A percentile compares a stretch with the other conserved stretches of the same genome.
Conservation (phyloP, 1,284 basidiomycete species). For the Mycena sp. region DNA sequence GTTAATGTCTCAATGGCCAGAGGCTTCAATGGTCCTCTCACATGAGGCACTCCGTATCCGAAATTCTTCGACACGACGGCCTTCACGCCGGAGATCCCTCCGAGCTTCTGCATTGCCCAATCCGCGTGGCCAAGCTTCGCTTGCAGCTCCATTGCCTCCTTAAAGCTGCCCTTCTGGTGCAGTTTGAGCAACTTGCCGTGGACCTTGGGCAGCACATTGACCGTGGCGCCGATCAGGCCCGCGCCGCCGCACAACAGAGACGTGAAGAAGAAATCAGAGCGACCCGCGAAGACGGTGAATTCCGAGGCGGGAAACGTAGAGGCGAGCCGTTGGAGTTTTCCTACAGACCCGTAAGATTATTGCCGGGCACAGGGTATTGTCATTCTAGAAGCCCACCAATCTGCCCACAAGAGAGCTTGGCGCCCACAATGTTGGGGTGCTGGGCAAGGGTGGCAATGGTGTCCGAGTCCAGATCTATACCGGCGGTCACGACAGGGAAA, state of each 20-base stretch:
- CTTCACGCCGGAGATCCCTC: constrained; percentile 78
- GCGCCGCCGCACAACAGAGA: constrained; percentile 74
- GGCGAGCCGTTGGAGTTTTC: constrained; percentile 83
- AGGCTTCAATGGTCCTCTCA: constrained; percentile 67
- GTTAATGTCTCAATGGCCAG: constrained; percentile 41
- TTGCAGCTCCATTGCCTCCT: constrained; percentile 78
- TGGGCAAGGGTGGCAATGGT: constrained; percentile 74
- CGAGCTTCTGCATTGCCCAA: constrained; percentile 76
- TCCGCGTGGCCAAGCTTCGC: constrained; percentile 77
- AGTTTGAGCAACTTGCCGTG: constrained; percentile 70
- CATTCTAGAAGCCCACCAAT: constrained; percentile 53
- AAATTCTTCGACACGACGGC: constrained; percentile 74
- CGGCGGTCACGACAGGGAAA: constrained; percentile 85
- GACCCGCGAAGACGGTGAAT: constrained; percentile 73
- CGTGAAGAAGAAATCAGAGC: constrained; percentile 73
- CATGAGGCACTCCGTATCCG: constrained; percentile 68
- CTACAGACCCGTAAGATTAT: background rate
- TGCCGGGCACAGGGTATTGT: too few relatives aligned
- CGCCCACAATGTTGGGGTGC: constrained; percentile 91
- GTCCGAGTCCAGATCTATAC: constrained; percentile 89
- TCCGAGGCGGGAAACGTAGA: constrained; percentile 58
- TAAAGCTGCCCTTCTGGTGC: constrained; percentile 64
- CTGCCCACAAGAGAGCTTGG: constrained; percentile 87
- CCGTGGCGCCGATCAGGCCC: constrained; percentile 79
- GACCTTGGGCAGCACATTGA: constrained; percentile 82